Base-by-base conservation (phyloP, 768 basidiomycete genomes). In the Neoboletus subvelutipes region DNA sequence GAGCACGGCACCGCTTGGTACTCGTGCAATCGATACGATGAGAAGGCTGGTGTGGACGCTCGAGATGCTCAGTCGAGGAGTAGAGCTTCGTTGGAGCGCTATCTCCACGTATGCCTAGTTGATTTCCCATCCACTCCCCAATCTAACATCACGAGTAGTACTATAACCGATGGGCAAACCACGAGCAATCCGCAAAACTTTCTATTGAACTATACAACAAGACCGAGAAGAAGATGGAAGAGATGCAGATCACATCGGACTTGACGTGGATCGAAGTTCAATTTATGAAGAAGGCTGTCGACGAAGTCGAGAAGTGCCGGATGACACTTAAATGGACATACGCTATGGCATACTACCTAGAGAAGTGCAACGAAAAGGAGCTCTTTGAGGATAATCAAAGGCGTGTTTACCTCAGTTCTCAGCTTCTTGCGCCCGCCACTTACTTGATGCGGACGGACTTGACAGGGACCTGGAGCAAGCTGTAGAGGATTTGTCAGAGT, bases 211-310 rank as follows among this genome's bases (percentile, higher is more conserved):
- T 98, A 41, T 96, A 95, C 72, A 81, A 81, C 54, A 94, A 94
- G 78, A 98, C 96, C 13, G 95, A 99, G 82, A 94, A 96, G 84
- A 98, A 98, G 86, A 99, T 99, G 97, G 94, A 98, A 73, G 94
- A 97, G 75, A 96, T 98, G 89, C 97, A 98, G 77, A 83, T 94
- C 60, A 88, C 87, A 12, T 94, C 92, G 2, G 81, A 86, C 54
- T 76, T 99, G 39, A 94, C 94, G 2, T 99, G 97, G 97, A 99
- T 99, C 63, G 95, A 99, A 75, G 94, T 86, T 31, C 96, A 98
- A 75, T 99, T 99, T 75, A 95, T 97, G 83, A 94, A 94, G 80
- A 95, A 95, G 73, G 97, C 97, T 1, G 95, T 98, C 5, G 97
- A 98, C 67, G 88, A 89, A 71, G 83, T 92, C 39, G 83, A 88